Percentiles rank a stretch among this genome's conserved stretches.
These are phyloP conservation scores for Nothopassalora personata DNA, from an alignment of 2,329 filamentous ascomycete species.

Conservation along the genomic window DNA sequence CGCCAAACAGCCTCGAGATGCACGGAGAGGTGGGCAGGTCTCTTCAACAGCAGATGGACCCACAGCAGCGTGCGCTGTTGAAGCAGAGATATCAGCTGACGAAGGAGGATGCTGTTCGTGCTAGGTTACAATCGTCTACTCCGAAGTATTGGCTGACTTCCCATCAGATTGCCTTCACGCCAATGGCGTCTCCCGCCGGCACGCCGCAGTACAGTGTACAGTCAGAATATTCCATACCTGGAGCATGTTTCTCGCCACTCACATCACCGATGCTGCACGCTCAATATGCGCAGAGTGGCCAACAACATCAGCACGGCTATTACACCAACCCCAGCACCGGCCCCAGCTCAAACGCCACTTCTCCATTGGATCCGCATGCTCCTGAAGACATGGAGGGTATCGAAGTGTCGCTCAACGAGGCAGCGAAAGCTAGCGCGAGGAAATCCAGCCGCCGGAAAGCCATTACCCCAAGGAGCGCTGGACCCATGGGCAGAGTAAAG, in stretches of 20 bases:
- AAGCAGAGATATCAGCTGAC: constrained; percentile 60
- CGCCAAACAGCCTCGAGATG: constrained; percentile 75
- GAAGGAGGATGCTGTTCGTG: constrained; percentile 63
- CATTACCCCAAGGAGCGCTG: constrained; percentile 41
- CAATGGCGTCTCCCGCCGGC: constrained; percentile 76
- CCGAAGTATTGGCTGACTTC: constrained; percentile 18
- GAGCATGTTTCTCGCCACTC: constrained; percentile 75
- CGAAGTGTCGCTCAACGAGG: constrained; percentile 21
- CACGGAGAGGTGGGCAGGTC: constrained; percentile 55
- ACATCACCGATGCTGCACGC: constrained; percentile 76
- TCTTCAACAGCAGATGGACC: constrained; percentile 47
- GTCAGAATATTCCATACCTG: constrained; percentile 58
- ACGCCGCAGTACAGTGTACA: constrained; percentile 62
- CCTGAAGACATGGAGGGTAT: constrained; percentile 43
- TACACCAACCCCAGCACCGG: constrained; percentile 50
- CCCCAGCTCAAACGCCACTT: constrained; percentile 46
- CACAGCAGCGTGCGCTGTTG: constrained; percentile 57
- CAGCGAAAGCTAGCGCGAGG: constrained; percentile 38
- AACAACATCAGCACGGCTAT: constrained; percentile 40
- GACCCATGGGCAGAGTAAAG: constrained; percentile 49
- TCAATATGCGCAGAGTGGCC: constrained; percentile 50
- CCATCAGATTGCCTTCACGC: constrained; percentile 54
- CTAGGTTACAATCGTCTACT: constrained; percentile 30
- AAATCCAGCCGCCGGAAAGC: constrained; percentile 45
- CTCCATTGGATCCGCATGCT: constrained; percentile 38